These are phyloP conservation scores for Aspergillus hancockii DNA, from an alignment of 495 filamentous ascomycete genomes.

Conservation along the genomic window DNA sequence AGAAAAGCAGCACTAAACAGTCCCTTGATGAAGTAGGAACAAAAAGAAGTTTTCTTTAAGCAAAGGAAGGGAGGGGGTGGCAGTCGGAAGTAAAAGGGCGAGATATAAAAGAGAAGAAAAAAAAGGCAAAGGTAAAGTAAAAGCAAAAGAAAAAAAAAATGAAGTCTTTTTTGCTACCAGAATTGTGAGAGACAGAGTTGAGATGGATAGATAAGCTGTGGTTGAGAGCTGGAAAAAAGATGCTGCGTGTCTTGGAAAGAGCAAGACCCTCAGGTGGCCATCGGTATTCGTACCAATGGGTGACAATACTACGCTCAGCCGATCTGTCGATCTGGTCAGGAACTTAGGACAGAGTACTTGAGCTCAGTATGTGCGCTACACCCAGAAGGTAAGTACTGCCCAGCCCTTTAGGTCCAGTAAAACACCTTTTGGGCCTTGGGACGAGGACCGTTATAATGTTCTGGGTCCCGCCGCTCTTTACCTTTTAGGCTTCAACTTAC, in stretches of 20 bases:
- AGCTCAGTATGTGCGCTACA: too few species aligned
- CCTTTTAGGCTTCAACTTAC: slow-evolving; percentile 14
- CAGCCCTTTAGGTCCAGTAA: slow-evolving; percentile 7
- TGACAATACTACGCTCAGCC: slow-evolving; percentile 22
- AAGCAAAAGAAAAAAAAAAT: slow-evolving; percentile 20
- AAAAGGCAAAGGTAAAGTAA: slow-evolving; percentile 13
- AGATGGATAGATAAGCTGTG: slow-evolving; percentile 25
- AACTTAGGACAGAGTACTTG: too few species aligned
- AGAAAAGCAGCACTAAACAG: slow-evolving; percentile 11
- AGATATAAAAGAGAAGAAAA: slow-evolving; percentile 16
- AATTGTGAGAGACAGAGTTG: not conserved
- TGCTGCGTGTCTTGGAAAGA: slow-evolving; percentile 23
- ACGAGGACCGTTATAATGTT: slow-evolving; percentile 12
- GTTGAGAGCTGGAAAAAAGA: slow-evolving; percentile 26
- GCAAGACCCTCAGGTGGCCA: slow-evolving; percentile 2
- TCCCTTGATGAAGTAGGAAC: slow-evolving; percentile 7
- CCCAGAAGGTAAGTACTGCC: not conserved
- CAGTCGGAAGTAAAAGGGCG: slow-evolving; percentile 1
- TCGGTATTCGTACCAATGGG: slow-evolving; percentile 4
- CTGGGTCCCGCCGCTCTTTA: slow-evolving; percentile 25
- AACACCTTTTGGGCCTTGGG: not conserved
- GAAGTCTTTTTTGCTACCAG: slow-evolving; percentile 4
- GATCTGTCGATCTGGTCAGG: slow-evolving; percentile 24
- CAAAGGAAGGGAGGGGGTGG: slow-evolving; percentile 9
- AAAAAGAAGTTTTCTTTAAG: not conserved